Base-by-base conservation (phyloP, 1,284 basidiomycete species). In the Vanrija pseudolonga region DNA sequence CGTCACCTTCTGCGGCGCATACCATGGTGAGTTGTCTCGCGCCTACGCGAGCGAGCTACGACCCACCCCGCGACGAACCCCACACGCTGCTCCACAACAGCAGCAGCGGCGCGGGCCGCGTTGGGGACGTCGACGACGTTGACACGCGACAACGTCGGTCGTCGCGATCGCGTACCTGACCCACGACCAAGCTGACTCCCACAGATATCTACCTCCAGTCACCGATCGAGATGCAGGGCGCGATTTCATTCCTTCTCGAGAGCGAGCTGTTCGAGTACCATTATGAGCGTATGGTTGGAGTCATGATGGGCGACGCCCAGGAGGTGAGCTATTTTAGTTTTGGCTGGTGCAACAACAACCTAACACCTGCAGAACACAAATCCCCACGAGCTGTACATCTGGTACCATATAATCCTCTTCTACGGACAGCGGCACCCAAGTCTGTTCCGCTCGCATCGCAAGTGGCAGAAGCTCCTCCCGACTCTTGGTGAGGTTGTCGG, bases 181-280 rank as follows among this genome's bases (percentile, higher is more conserved):
- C 43, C 14, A 41, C 43, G 45, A 47, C 51, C 38, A 50, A 44
- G 39, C 43, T 41, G 32, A 24, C 32, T 32, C 32, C 32, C 32
- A 32, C 49, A 92, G 90, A 92, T 65, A 82, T 84, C 65, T 95
- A 88, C 73, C 80, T 95, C 26, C 85, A 88, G 57, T 85, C 83
- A 48, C 85, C 85, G 8, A 72, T 85, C n/a, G 89, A 92, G 64
- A 81, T 95, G 48, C 83, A 89, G 57, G 85, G 90, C 67, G 90
- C 90, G 9, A 86, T 88, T 65, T 78, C 81, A 32, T 75, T 87
- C 37, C 77, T 95, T 17, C 78, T 93, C 45, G 83, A 84, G 55
- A 90, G 88, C 0, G 90, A 93, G 64, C 80, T 96, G 43, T 94
- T 95, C 64, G 74, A 82, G 5, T 92, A 88, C 67, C 89, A 95